phyloP scores from a whole-genome alignment of 148 eudicot species.

The Silene conica region DNA sequence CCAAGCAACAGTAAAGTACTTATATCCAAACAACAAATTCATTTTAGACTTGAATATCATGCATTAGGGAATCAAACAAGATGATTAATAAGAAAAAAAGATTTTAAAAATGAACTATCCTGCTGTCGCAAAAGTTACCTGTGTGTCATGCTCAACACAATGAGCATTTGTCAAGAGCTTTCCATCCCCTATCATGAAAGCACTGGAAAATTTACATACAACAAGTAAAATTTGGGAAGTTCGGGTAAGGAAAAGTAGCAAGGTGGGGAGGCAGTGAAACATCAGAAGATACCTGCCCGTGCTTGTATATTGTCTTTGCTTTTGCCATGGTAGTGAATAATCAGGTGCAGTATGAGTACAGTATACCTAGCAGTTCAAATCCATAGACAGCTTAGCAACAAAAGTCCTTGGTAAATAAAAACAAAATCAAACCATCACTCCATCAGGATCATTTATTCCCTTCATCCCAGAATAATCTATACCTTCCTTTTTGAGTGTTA shows the following conservation, averaged over 20 bases:
- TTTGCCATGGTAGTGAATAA: slow-evolving; percentile 98
- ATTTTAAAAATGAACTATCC: background rate
- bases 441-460: background rate
- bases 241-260: background rate
- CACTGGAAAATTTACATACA: slow-evolving; percentile 51
- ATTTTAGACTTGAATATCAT: background rate
- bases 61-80: background rate
- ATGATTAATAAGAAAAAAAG: background rate
- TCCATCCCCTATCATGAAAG: slow-evolving; percentile 95
- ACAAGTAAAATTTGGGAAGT: slow-evolving; percentile 5
- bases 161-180: slow-evolving; percentile 98
- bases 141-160: slow-evolving; percentile 91
- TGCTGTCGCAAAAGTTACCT: slow-evolving; percentile 35
- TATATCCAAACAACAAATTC: background rate
- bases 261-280: slow-evolving; percentile 1
- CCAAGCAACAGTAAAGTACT: background rate
- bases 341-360: slow-evolving; percentile 95
- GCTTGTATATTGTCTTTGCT: slow-evolving; percentile 86
- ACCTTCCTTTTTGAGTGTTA: background rate
- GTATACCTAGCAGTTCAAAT: slow-evolving; percentile 57
- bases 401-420: background rate
- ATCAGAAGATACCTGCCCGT: slow-evolving; percentile 76
- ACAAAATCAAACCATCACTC: slow-evolving; percentile 1
- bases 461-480: background rate
- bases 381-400: slow-evolving; percentile 9